phyloP scores from a whole-genome alignment of 1,139 yeast genomes.

The Taphrina wiesneri region DNA sequence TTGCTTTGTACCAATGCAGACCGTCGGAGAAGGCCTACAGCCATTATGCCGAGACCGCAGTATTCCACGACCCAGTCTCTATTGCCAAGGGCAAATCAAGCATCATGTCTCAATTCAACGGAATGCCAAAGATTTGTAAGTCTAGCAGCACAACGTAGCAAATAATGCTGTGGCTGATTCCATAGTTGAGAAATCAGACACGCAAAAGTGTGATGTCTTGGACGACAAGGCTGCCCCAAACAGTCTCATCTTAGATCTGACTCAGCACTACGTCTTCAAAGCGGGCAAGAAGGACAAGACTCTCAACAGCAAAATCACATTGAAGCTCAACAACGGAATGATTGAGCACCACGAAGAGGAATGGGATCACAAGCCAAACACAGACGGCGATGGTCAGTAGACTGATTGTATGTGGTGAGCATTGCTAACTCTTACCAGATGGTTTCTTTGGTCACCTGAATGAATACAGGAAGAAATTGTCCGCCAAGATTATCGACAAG shows the following conservation, averaged over 20 bases:
- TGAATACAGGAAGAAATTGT: constrained; percentile 20
- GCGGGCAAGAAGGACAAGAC: constrained; percentile 29
- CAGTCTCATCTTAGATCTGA: constrained; percentile 15
- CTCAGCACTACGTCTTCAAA: constrained; percentile 33
- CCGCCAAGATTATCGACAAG: constrained; percentile 25
- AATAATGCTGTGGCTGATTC: neutral
- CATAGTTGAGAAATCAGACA: constrained; percentile 16
- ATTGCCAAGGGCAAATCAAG: constrained; percentile 13
- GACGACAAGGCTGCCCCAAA: constrained; percentile 29
- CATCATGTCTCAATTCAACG: constrained; percentile 30
- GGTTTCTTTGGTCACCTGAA: constrained; percentile 30
- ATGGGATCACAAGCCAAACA: constrained; percentile 31
- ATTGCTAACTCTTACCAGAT: neutral
- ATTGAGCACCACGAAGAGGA: constrained; percentile 31
- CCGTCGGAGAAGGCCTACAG: constrained; percentile 30
- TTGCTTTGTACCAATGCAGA: constrained; percentile 30
- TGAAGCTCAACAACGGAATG: constrained; percentile 27
- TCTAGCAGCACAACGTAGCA: neutral
- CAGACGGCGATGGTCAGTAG: constrained; percentile 5
- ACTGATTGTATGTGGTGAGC: neutral
- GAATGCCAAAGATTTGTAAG: constrained; percentile 31
- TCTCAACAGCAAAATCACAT: constrained; percentile 20
- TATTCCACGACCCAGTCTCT: constrained; percentile 25
- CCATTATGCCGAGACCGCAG: constrained; percentile 30
- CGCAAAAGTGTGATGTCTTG: constrained; percentile 26